Conservation (phyloP, 306 rosid genomes). For the Trifolium subterraneum region DNA sequence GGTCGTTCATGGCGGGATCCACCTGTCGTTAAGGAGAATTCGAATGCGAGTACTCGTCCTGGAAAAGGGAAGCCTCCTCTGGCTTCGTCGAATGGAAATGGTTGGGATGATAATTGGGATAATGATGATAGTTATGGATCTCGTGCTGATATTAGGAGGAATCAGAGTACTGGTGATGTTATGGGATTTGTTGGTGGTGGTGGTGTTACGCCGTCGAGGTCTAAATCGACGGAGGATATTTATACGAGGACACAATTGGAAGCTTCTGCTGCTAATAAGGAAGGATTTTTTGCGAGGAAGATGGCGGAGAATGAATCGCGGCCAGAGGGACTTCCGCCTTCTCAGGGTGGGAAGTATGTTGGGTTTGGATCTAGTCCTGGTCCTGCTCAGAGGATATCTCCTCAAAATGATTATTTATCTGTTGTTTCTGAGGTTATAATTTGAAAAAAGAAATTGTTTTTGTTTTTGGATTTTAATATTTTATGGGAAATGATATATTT, state of each 20-base stretch:
- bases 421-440: constrained; percentile 86
- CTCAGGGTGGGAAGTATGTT: constrained; percentile 97
- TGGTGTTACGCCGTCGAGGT: constrained; percentile 54
- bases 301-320: constrained; percentile 72
- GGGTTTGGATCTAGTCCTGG: constrained; percentile 84
- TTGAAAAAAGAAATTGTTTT: not conserved
- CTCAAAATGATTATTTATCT: constrained; percentile 70
- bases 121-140: constrained; percentile 65
- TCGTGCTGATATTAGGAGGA: constrained; percentile 65
- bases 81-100: constrained; percentile 36
- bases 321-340: constrained; percentile 89
- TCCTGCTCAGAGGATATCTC: constrained; percentile 53
- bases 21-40: constrained; percentile 72
- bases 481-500: not conserved
- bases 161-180: constrained; percentile 80
- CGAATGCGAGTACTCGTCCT: constrained; percentile 23
- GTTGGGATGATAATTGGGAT: constrained; percentile 98
- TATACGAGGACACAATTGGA: constrained; percentile 72
- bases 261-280: constrained; percentile 90
- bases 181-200: constrained; percentile 53
- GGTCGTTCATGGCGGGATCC: constrained; percentile 96
- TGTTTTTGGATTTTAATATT: not conserved
- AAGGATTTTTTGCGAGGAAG: constrained; percentile 68
- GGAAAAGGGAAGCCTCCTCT: constrained; percentile 76
- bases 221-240: constrained; percentile 85